A percentile compares a stretch with the other conserved stretches of the same genome.
These are phyloP conservation scores for Rhizopogon vesiculosus DNA, from an alignment of 768 basidiomycete species.

Conservation along the genomic window DNA sequence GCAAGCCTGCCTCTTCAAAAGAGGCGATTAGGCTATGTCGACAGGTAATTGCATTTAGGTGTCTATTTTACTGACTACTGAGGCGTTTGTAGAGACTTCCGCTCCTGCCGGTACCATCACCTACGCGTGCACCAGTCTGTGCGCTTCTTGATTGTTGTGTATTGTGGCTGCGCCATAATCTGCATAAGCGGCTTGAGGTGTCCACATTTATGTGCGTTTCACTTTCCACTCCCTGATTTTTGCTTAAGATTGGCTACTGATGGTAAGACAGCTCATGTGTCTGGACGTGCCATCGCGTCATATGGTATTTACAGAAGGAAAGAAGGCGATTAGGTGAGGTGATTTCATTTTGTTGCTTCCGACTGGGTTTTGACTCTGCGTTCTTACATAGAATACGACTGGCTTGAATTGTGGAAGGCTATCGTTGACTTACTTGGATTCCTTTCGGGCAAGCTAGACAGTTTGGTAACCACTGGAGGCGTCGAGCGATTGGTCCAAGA, in stretches of 20 bases:
- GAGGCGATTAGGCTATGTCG: slow-evolving; percentile 52
- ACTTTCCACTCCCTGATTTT: not conserved
- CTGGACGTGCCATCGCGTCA: slow-evolving; percentile 45
- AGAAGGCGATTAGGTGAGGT: slow-evolving; percentile 50
- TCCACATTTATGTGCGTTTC: slow-evolving; percentile 49
- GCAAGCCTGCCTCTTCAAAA: slow-evolving; percentile 27
- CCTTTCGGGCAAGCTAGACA: slow-evolving; percentile 49
- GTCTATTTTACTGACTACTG: slow-evolving; percentile 1
- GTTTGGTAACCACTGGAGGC: slow-evolving; percentile 46
- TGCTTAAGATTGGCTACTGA: not conserved
- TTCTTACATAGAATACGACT: slow-evolving; percentile 48
- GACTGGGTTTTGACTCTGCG: not conserved
- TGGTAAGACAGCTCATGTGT: slow-evolving; percentile 44
- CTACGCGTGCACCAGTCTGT: slow-evolving; percentile 45
- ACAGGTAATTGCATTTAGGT: slow-evolving; percentile 38
- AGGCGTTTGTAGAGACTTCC: slow-evolving; percentile 42
- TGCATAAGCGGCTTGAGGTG: slow-evolving; percentile 58
- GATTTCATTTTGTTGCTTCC: not conserved
- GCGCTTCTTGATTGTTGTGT: slow-evolving; percentile 65
- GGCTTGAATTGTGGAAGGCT: slow-evolving; percentile 62
- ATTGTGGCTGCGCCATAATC: slow-evolving; percentile 66
- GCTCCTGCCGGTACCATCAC: slow-evolving; percentile 35
- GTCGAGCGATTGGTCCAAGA: slow-evolving; percentile 50
- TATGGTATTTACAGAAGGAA: slow-evolving; percentile 55
- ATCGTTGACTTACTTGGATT: slow-evolving; percentile 53